These are phyloP conservation scores for Leucocoprinus sp. DNA, from an alignment of 768 basidiomycete genomes.

Conservation along the genomic window DNA sequence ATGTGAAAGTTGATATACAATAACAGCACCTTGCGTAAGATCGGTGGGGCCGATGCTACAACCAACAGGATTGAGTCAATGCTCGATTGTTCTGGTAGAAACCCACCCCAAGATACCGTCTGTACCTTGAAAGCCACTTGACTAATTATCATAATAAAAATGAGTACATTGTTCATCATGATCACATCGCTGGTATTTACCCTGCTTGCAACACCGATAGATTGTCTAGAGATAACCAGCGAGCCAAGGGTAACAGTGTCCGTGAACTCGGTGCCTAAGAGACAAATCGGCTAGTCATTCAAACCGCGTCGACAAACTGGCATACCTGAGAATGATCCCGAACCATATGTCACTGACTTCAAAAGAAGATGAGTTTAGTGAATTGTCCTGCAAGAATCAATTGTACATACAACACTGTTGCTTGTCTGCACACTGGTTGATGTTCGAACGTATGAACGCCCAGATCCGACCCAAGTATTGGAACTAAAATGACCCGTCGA, in stretches of 20 bases:
- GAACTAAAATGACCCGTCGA: slow-evolving; percentile 29
- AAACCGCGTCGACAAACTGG: background rate
- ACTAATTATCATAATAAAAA: slow-evolving; percentile 17
- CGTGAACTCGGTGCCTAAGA: slow-evolving; percentile 33
- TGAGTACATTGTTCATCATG: background rate
- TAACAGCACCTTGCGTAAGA: slow-evolving; percentile 37
- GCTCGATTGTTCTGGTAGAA: no score
- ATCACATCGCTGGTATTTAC: slow-evolving; percentile 10
- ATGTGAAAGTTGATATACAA: background rate
- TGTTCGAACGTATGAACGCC: slow-evolving; percentile 34
- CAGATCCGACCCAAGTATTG: slow-evolving; percentile 65
- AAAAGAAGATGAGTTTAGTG: slow-evolving; percentile 1
- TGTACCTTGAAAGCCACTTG: slow-evolving; percentile 34
- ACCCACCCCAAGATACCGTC: slow-evolving; percentile 62
- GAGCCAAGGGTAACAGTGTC: slow-evolving; percentile 48
- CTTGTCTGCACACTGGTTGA: slow-evolving; percentile 39
- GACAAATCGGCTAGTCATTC: background rate
- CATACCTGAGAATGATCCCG: slow-evolving; percentile 49
- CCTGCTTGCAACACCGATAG: slow-evolving; percentile 54
- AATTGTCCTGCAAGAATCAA: background rate
- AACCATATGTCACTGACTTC: slow-evolving; percentile 48
- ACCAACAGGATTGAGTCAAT: no score
- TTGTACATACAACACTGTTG: slow-evolving; percentile 36
- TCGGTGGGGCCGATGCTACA: slow-evolving; percentile 46
- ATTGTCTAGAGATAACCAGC: slow-evolving; percentile 45